Evolutionary conservation across 305 asterid genomes (phyloP), one percentile per base, ranked within the genome.

Genomic region (Lippia alba): DNA sequence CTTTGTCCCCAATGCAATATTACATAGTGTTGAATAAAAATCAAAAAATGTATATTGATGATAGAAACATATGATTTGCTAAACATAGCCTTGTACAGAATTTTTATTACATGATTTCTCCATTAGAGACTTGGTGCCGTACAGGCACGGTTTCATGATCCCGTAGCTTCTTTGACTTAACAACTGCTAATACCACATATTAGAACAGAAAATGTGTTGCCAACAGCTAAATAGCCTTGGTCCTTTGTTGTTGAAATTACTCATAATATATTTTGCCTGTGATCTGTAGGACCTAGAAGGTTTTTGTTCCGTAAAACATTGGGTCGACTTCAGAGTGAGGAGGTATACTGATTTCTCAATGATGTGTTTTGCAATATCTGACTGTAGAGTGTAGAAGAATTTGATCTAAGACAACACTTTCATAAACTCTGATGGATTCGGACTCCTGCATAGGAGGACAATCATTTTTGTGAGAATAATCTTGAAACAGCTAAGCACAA

Each of bases 291-390:
- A 56, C 94, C 97, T 57, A 85, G 99, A 85, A 86, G 99, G 75
- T 85, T 91, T 74, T 78, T 94, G 84, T 78, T 86, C 76, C 92
- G 95, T 58, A 87, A 91, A 72, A 91, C 99, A 58, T 71, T 94
- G 73, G 96, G 96, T 70, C 90, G 96, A 75, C 82, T 94, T 78
- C 99, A 73, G 79, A 89, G 95, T 72, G 97, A 94, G 85, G 99
- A 91, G 99, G 99, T 94, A 84, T 65, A 65, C 80, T 60, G 32
- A 63, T 74, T 61, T 70, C 64, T 61, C 56, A 54, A 53, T n/a
- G 46, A 70, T 74, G n/a, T 60, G n/a, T 49, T 45, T 64, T 44
- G 63, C 68, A 12, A 59, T 30, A 36, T 58, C 61, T 79, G 71
- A 55, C 18, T 18, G 50, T 17, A 3, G 73, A 60, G 65, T 18